Conservation (phyloP, 805 yeast species). For the Yarrowia sp. region DNA sequence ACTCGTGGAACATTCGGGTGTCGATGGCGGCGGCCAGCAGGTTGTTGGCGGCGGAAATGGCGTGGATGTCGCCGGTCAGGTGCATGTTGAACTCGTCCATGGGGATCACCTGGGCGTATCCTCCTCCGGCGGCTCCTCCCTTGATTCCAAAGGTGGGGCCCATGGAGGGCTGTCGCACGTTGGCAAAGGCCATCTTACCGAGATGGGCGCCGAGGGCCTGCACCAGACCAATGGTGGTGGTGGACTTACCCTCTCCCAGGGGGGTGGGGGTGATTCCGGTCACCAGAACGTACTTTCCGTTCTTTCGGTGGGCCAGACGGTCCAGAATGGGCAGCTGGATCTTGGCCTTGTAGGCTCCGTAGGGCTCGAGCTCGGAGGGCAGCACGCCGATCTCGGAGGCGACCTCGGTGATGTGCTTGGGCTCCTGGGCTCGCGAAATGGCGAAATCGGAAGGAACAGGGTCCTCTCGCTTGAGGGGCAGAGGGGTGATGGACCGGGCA, state of each 20-base stretch:
- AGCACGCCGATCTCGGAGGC: conserved; percentile 84
- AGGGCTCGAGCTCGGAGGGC: conserved; percentile 82
- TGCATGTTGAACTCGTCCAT: conserved; percentile 99
- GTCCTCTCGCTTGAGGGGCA: conserved; percentile 58
- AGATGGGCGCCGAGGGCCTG: conserved; percentile 94
- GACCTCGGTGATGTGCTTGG: conserved; percentile 77
- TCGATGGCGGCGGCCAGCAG: conserved; percentile 95
- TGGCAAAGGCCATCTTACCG: conserved; percentile 82
- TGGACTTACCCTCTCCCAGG: conserved; percentile 96
- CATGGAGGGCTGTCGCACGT: conserved; percentile 97
- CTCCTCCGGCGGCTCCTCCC: conserved; percentile 99
- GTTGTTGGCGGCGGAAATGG: conserved; percentile 92
- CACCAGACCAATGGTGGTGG: conserved; percentile 93
- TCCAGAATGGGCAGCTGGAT: conserved; percentile 73
- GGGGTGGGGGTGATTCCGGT: conserved; percentile 99
- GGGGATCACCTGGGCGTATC: conserved; percentile 96
- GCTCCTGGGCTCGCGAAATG: conserved; percentile 85
- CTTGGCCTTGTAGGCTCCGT: conserved; percentile 91
- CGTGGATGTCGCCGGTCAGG: conserved; percentile 96
- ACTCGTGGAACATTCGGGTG: conserved; percentile 95
- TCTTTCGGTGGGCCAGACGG: conserved; percentile 66
- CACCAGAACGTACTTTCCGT: conserved; percentile 89
- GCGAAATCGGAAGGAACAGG: conserved; percentile 94
- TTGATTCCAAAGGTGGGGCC: conserved; percentile 99
- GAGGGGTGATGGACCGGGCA: conserved; percentile 59